Evolutionary conservation across 495 filamentous ascomycete genomes (phyloP).

Genomic region (Penicillium diatomitis): DNA sequence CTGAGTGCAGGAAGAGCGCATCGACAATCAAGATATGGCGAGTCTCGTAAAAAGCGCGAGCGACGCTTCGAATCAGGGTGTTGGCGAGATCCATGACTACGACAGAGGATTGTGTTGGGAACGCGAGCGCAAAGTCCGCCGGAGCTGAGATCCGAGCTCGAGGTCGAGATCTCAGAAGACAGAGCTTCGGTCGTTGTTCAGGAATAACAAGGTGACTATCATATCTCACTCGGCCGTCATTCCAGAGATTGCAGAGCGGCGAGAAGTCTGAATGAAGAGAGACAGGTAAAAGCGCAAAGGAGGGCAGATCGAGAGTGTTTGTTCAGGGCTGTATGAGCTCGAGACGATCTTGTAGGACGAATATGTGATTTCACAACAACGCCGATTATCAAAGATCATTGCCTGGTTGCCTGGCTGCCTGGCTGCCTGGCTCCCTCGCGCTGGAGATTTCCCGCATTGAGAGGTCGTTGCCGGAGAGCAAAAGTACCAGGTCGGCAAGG

Average conservation of each 20-base stretch:
- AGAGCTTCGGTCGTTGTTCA: slow-evolving; percentile 10
- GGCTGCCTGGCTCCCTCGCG: neutral
- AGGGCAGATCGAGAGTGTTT: slow-evolving; percentile 3
- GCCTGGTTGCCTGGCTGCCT: slow-evolving; percentile 1
- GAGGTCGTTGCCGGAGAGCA: too few relatives aligned
- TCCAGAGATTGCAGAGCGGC: too few relatives aligned
- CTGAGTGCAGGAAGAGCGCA: slow-evolving; percentile 84
- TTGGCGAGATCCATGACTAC: slow-evolving; percentile 72
- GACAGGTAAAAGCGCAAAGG: neutral
- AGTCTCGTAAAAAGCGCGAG: slow-evolving; percentile 86
- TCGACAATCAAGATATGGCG: slow-evolving; percentile 85
- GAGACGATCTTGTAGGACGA: too few relatives aligned
- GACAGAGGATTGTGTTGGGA: neutral
- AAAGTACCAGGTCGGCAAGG: too few relatives aligned
- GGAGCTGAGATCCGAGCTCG: neutral
- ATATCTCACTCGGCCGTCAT: slow-evolving; percentile 1
- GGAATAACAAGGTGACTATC: slow-evolving; percentile 1
- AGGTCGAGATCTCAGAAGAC: slow-evolving; percentile 5
- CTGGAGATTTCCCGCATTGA: too few relatives aligned
- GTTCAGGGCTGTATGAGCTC: neutral
- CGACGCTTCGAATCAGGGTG: slow-evolving; percentile 77
- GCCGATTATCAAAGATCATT: neutral
- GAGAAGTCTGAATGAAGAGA: neutral
- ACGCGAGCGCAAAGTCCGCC: neutral
- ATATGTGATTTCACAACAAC: too few relatives aligned